phyloP scores from a whole-genome alignment of 352 stramenopile species.

The Phytophthora pinifolia region DNA sequence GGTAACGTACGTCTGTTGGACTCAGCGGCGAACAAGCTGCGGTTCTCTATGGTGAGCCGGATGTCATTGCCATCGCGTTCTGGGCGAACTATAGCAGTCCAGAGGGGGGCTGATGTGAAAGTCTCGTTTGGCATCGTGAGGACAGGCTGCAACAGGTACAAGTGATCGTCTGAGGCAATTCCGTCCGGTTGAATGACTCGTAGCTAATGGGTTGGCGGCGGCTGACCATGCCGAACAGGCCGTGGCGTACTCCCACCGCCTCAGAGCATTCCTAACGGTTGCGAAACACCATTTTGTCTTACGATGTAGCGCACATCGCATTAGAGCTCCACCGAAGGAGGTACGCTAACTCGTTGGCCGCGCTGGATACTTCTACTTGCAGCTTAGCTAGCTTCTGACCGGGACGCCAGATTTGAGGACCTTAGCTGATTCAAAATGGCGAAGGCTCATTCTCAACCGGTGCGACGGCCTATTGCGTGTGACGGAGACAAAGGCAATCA shows the following conservation, averaged over 20 bases:
- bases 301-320: no score
- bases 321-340: no score
- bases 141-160: slow-evolving; percentile 9
- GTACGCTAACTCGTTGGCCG: no score
- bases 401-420: no score
- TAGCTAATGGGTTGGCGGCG: slow-evolving; percentile 21
- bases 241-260: background rate
- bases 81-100: slow-evolving; percentile 15
- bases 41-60: slow-evolving; percentile 8
- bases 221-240: background rate
- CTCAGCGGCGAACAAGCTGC: slow-evolving; percentile 1
- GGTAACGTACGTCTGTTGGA: slow-evolving; percentile 30
- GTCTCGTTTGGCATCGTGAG: background rate
- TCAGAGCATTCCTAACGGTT: slow-evolving; percentile 7
- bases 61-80: slow-evolving; percentile 14
- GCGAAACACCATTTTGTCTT: slow-evolving; percentile 3
- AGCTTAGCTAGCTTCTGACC: no score
- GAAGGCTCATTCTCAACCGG: no score
- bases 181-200: slow-evolving; percentile 7
- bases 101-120: slow-evolving; percentile 1
- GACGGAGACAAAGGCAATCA: no score
- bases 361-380: no score
- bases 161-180: background rate
- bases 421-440: no score
- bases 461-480: no score